These are phyloP conservation scores for Exophiala mesophila DNA, from an alignment of 2,329 filamentous ascomycete species.

Conservation along the genomic window DNA sequence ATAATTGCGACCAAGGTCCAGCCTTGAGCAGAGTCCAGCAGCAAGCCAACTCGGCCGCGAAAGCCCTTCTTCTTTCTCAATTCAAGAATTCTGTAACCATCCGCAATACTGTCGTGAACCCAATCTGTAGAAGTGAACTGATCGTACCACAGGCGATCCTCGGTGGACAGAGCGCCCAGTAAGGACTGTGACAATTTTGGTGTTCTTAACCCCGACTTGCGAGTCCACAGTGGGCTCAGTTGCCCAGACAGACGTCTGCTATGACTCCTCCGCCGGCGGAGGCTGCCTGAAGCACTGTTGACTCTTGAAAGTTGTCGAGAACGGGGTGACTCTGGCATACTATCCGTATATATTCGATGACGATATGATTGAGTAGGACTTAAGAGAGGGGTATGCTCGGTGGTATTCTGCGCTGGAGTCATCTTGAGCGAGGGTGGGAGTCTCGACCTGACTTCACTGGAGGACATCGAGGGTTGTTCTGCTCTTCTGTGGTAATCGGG, in stretches of 20 bases:
- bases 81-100: constrained; percentile 81
- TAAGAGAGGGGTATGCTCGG: constrained; percentile 19
- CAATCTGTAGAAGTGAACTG: constrained; percentile 97
- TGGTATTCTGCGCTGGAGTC: constrained; percentile 7
- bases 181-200: constrained; percentile 26
- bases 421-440: constrained; percentile 16
- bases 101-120: constrained; percentile 95
- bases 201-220: constrained; percentile 22
- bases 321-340: constrained; percentile 6
- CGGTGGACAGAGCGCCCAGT: constrained; percentile 62
- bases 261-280: constrained; percentile 16
- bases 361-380: constrained; percentile 5
- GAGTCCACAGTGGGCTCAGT: constrained; percentile 18
- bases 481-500: constrained; percentile 8
- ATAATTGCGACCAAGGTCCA: constrained; percentile 92
- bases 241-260: constrained; percentile 15
- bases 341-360: constrained; percentile 14
- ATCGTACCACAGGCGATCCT: constrained; percentile 96
- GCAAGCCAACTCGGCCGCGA: constrained; percentile 68
- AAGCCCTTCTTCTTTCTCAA: constrained; percentile 78
- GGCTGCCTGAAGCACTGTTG: constrained; percentile 20
- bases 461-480: constrained; percentile 8
- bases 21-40: constrained; percentile 83
- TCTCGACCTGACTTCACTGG: constrained; percentile 11
- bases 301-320: constrained; percentile 23